Evolutionary conservation across 305 asterid genomes (phyloP).

Genomic region (Fraxinus velutina): DNA sequence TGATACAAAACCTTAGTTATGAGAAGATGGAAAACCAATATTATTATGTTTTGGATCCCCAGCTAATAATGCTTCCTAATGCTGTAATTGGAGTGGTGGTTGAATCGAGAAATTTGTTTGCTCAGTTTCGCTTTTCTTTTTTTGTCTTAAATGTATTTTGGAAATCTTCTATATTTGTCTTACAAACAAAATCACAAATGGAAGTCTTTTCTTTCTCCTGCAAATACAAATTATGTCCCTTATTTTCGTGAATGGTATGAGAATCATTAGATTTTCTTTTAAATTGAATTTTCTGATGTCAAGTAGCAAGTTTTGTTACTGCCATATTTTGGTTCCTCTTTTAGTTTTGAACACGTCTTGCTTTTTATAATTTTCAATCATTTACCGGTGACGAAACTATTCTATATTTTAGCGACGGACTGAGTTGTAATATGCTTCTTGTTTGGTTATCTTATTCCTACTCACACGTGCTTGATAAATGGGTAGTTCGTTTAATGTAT

Average conservation of each 20-base stretch:
- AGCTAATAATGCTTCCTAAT: background rate
- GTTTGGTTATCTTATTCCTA: background rate
- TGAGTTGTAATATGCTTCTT: background rate
- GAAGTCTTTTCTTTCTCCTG: background rate
- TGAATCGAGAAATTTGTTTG: conserved; percentile 12
- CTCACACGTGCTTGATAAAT: background rate
- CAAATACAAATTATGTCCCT: background rate
- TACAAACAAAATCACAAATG: background rate
- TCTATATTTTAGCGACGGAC: background rate
- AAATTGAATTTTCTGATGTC: background rate
- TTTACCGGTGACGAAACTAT: background rate
- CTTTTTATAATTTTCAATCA: background rate
- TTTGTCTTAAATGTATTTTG: background rate
- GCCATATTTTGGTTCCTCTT: background rate
- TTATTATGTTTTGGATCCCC: conserved; percentile 53
- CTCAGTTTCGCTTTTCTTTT: background rate
- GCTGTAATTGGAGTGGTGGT: background rate
- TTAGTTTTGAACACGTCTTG: background rate
- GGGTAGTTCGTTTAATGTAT: background rate
- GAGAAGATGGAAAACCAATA: conserved; percentile 54
- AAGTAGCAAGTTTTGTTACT: background rate
- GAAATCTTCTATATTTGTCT: background rate
- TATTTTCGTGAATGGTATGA: background rate
- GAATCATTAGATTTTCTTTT: background rate
- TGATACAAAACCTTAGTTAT: conserved; percentile 23